These are phyloP conservation scores for Auricularia sp. DNA, from an alignment of 768 basidiomycete species.

Conservation along the genomic window DNA sequence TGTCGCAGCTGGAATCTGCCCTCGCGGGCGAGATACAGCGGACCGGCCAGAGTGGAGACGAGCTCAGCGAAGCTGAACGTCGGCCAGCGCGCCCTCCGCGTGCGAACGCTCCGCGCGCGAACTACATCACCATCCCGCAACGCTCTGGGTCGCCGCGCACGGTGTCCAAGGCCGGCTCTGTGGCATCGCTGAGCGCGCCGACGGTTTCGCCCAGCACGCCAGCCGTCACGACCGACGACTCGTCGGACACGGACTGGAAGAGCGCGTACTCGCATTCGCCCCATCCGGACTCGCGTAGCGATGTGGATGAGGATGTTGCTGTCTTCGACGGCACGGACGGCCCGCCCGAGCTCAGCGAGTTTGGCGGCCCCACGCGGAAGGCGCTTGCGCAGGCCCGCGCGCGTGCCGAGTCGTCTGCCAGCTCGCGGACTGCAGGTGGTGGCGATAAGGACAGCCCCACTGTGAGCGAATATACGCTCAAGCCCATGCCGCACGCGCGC, in stretches of 20 bases:
- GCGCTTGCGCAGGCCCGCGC: constrained; percentile 16
- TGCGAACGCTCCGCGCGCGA: constrained; percentile 18
- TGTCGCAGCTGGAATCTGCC: constrained; percentile 60
- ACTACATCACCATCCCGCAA: constrained; percentile 16
- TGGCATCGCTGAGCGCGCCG: constrained; percentile 21
- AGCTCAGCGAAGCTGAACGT: constrained; percentile 22
- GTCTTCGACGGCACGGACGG: constrained; percentile 15
- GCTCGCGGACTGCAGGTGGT: background rate
- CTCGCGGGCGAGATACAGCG: constrained; percentile 42
- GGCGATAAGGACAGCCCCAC: background rate
- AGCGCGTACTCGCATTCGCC: constrained; percentile 76
- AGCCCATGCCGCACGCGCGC: background rate
- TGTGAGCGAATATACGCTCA: background rate
- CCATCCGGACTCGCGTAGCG: constrained; percentile 50
- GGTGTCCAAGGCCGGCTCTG: constrained; percentile 27
- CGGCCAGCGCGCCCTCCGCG: constrained; percentile 9
- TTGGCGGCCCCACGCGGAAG: constrained; percentile 19
- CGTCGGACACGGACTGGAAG: constrained; percentile 75
- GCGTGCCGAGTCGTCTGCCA: constrained; percentile 9
- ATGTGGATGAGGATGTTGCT: constrained; percentile 20
- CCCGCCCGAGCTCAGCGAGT: constrained; percentile 13
- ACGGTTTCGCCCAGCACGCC: constrained; percentile 17
- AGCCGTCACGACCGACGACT: constrained; percentile 43
- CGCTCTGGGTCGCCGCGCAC: constrained; percentile 15
- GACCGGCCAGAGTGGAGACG: background rate